Base-by-base conservation (phyloP, 2,329 filamentous ascomycete species). In the Metarhizium sp. region DNA sequence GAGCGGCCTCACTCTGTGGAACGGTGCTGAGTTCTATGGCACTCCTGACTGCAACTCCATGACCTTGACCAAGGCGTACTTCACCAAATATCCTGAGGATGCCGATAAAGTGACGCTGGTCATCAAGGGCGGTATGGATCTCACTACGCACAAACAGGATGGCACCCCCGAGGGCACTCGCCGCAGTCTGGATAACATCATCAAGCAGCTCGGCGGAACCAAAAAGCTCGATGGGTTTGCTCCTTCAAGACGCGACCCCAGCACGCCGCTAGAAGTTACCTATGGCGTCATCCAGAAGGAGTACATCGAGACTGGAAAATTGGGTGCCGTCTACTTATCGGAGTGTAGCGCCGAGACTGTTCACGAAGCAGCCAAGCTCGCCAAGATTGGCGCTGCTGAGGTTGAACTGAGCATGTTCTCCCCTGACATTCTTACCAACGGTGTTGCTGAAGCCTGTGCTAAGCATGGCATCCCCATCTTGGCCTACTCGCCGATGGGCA, bases 381-480 rank as follows among this genome's bases (percentile, higher is more conserved):
- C 67, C 57, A 76, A 71, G 55, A 70, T 83, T 49, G 68, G 67
- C 4, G 71, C 70, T n/a, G 77, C 76, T 16, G 79, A 84, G 68
- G 71, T 79, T 29, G 80, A 84, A 67, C 67, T 81, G 52, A 79
- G 74, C 58, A 67, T 81, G 57, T 79, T 75, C 63, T 63, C 68
- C 10, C 73, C 73, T 0, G 77, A 81, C 16, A 71, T 75, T 29
- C 68, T 80, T 30, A 67, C 65, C 25, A 80, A 81, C 59, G 78
- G 79, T 2, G 69, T 83, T 40, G 75, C 76, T 3, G 73, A 72
- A 2, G 76, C 80, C 0, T 86, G 82, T 63, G 76, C 73, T 0
- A 77, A 92, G 65, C 69, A 87, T 49, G 72, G 76, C 50, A 90
- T 92, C 57, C 84, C 86, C 0, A 72, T 92, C 50, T 70, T 90